phyloP scores from a whole-genome alignment of 768 basidiomycete species.

The Rhodotorula sphaerocarpa region DNA sequence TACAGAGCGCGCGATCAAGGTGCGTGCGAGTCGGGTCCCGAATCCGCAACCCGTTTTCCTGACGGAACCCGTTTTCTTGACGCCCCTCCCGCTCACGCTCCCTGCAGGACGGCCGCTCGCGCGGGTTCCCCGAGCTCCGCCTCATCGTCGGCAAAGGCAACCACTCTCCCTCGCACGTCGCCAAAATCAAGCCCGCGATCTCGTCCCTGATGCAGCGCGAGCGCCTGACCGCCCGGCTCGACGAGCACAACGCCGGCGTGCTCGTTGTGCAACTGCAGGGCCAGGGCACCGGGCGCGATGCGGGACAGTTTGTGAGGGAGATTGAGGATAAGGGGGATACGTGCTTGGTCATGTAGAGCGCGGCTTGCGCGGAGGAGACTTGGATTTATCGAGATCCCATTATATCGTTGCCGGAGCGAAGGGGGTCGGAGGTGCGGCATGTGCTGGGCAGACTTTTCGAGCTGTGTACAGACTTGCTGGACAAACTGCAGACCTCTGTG shows the following conservation, averaged over 20 bases:
- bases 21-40: too few relatives aligned
- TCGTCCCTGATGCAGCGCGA: constrained; percentile 73
- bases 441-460: too few relatives aligned
- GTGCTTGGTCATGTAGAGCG: constrained; percentile 28
- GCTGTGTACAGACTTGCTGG: too few relatives aligned
- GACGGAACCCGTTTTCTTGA: too few relatives aligned
- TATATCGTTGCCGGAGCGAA: too few relatives aligned
- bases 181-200: constrained; percentile 87
- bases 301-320: constrained; percentile 21
- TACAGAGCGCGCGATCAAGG: constrained; percentile 59
- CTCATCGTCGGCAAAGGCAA: constrained; percentile 78
- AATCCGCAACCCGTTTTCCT: too few relatives aligned
- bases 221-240: constrained; percentile 60
- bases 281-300: constrained; percentile 25
- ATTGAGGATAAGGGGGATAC: constrained; percentile 12
- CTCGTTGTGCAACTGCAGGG: constrained; percentile 65
- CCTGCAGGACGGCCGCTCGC: constrained; percentile 53
- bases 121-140: constrained; percentile 59
- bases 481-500: too few relatives aligned
- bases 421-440: too few relatives aligned
- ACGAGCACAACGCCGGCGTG: constrained; percentile 74
- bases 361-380: too few relatives aligned
- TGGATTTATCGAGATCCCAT: neutral
- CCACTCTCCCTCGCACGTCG: constrained; percentile 65
- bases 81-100: neutral